Evolutionary conservation across 2,329 filamentous ascomycete genomes (phyloP).

Genomic region (Aspergillus tanneri): DNA sequence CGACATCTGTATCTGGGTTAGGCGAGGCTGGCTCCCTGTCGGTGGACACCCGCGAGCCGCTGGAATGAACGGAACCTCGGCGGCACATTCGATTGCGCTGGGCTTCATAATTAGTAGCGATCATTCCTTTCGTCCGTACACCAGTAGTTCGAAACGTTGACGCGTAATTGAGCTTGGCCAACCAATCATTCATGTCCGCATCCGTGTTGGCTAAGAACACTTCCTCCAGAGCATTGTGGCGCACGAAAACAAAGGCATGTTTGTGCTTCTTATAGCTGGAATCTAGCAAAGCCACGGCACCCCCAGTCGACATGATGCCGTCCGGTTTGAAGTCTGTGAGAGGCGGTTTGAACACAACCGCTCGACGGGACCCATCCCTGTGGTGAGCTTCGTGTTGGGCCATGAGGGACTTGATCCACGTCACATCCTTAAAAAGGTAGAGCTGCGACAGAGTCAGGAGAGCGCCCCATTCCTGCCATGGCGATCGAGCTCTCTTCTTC

Average conservation of each 20-base stretch:
- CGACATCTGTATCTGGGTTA: conserved; percentile 72
- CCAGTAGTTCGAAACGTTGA: conserved; percentile 90
- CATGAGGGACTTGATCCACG: conserved; percentile 89
- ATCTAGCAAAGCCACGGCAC: conserved; percentile 85
- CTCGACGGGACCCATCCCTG: conserved; percentile 71
- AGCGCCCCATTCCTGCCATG: conserved; percentile 98
- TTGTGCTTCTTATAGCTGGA: conserved; percentile 88
- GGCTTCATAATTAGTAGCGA: conserved; percentile 81
- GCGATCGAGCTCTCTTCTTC: conserved; percentile 89
- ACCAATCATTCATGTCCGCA: conserved; percentile 91
- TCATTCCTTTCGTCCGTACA: conserved; percentile 82
- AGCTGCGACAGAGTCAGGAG: conserved; percentile 95
- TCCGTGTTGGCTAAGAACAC: conserved; percentile 88
- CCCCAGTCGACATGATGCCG: conserved; percentile 86
- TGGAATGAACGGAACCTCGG: conserved; percentile 58
- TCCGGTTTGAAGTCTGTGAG: conserved; percentile 92
- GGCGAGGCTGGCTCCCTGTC: conserved; percentile 70
- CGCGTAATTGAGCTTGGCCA: conserved; percentile 93
- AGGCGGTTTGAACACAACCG: conserved; percentile 86
- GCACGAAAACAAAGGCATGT: conserved; percentile 86
- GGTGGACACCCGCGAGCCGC: conserved; percentile 65
- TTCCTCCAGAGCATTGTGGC: conserved; percentile 83
- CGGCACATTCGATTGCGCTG: conserved; percentile 64
- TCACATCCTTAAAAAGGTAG: conserved; percentile 91
- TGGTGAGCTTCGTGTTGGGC: conserved; percentile 81